Evolutionary conservation across 2,329 filamentous ascomycete species (phyloP).

Genomic region (Penicillium paneum): DNA sequence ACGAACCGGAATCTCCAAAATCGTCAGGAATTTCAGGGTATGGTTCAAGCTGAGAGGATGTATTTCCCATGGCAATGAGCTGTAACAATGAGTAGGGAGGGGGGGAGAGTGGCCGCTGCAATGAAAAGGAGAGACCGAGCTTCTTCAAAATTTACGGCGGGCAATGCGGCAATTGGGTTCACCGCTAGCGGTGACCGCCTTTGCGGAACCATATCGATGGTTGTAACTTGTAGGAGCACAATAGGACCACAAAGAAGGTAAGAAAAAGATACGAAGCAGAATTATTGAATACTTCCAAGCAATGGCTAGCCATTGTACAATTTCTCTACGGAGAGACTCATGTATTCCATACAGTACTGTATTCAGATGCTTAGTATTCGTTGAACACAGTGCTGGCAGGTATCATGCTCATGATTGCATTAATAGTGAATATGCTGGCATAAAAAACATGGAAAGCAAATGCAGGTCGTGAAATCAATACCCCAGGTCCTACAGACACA

Average conservation of each 20-base stretch:
- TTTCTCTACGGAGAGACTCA: neutral
- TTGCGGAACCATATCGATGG: neutral
- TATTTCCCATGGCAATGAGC: neutral
- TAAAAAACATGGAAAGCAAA: conserved; percentile 8
- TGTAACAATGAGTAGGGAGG: neutral
- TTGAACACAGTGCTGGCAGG: neutral
- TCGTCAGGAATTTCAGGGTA: neutral
- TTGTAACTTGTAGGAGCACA: neutral
- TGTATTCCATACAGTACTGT: neutral
- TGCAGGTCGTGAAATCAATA: conserved; percentile 6
- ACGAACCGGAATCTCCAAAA: conserved; percentile 2
- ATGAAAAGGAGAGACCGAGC: neutral
- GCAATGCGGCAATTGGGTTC: neutral
- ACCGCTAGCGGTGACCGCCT: neutral
- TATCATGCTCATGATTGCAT: conserved; percentile 7
- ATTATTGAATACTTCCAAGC: neutral
- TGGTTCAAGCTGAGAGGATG: conserved; percentile 3
- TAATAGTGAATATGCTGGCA: conserved; percentile 17
- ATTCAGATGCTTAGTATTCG: neutral
- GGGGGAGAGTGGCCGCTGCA: neutral
- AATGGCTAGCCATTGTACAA: neutral
- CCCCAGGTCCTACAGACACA: conserved; percentile 2
- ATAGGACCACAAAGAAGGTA: neutral
- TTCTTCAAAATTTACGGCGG: conserved; percentile 2
- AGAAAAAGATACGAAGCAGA: neutral